A percentile compares a stretch with the other conserved stretches of the same genome.
Conservation (phyloP, 2,329 filamentous ascomycete species). For the Dactylonectria estremocensis region DNA sequence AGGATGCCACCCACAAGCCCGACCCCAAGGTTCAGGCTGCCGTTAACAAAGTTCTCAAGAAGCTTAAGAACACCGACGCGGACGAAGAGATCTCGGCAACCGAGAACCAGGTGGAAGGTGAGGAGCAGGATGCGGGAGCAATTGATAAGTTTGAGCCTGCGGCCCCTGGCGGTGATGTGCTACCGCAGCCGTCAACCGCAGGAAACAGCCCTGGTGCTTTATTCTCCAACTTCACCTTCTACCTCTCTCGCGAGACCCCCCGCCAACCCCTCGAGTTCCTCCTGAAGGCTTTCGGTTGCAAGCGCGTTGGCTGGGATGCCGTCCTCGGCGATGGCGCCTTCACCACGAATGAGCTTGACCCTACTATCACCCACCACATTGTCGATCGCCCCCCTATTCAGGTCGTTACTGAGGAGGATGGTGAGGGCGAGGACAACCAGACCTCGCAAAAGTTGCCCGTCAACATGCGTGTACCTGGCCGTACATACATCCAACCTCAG, state of each 20-base stretch:
- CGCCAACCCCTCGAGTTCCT: slow-evolving; percentile 93
- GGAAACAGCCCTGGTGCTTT: slow-evolving; percentile 80
- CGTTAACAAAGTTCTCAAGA: slow-evolving; percentile 78
- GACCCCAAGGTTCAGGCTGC: slow-evolving; percentile 76
- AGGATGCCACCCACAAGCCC: slow-evolving; percentile 63
- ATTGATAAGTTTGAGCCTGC: slow-evolving; percentile 95
- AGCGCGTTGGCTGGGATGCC: slow-evolving; percentile 94
- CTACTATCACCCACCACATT: slow-evolving; percentile 94
- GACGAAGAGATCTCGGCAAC: slow-evolving; percentile 58
- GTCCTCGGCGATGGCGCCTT: slow-evolving; percentile 93
- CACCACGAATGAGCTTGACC: slow-evolving; percentile 89
- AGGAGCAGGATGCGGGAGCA: slow-evolving; percentile 69
- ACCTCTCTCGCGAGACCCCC: slow-evolving; percentile 93
- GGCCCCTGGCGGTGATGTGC: slow-evolving; percentile 86
- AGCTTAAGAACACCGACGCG: slow-evolving; percentile 72
- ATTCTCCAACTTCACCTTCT: slow-evolving; percentile 92
- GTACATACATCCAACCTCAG: slow-evolving; percentile 95
- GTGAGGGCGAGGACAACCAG: slow-evolving; percentile 72
- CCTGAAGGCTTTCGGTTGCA: slow-evolving; percentile 94
- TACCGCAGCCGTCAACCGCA: slow-evolving; percentile 82
- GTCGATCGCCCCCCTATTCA: slow-evolving; percentile 89
- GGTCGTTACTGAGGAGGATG: slow-evolving; percentile 66
- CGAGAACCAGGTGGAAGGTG: slow-evolving; percentile 60
- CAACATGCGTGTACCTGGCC: slow-evolving; percentile 87
- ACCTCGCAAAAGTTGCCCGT: slow-evolving; percentile 70